phyloP scores from a whole-genome alignment of 2,329 filamentous ascomycete genomes.

The Tricladium varicosporioides region DNA sequence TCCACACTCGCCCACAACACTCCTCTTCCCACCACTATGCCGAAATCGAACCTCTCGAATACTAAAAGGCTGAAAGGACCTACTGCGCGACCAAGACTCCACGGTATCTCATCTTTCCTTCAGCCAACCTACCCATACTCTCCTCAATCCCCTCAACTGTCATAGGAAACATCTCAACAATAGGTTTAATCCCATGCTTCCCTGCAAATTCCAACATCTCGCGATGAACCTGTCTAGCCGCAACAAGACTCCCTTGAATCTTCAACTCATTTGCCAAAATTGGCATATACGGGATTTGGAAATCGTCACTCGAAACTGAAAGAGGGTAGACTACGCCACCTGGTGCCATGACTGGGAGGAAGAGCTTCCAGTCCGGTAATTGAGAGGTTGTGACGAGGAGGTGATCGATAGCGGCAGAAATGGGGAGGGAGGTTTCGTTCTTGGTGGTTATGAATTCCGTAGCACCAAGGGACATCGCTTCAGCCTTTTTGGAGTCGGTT shows the following conservation, averaged over 20 bases:
- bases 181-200: constrained; percentile 57
- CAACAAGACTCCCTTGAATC: constrained; percentile 31
- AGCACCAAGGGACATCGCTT: constrained; percentile 58
- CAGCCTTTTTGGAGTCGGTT: constrained; percentile 61
- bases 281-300: constrained; percentile 31
- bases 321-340: constrained; percentile 64
- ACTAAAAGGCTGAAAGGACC: background rate
- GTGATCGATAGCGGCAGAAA: constrained; percentile 27
- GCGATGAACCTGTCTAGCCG: constrained; percentile 47
- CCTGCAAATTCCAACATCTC: constrained; percentile 59
- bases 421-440: constrained; percentile 18
- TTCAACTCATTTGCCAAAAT: constrained; percentile 27
- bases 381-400: constrained; percentile 31
- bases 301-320: constrained; percentile 53
- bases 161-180: constrained; percentile 56
- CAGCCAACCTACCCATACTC: constrained; percentile 53
- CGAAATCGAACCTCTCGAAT: too few species aligned
- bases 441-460: constrained; percentile 59
- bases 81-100: constrained; percentile 38
- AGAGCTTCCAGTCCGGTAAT: constrained; percentile 58
- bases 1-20: too few species aligned
- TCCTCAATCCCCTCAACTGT: constrained; percentile 49
- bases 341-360: constrained; percentile 57
- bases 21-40: too few species aligned
- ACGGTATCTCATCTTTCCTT: constrained; percentile 52